Conservation (phyloP, 2,329 filamentous ascomycete genomes). For the Alternaria dauci region DNA sequence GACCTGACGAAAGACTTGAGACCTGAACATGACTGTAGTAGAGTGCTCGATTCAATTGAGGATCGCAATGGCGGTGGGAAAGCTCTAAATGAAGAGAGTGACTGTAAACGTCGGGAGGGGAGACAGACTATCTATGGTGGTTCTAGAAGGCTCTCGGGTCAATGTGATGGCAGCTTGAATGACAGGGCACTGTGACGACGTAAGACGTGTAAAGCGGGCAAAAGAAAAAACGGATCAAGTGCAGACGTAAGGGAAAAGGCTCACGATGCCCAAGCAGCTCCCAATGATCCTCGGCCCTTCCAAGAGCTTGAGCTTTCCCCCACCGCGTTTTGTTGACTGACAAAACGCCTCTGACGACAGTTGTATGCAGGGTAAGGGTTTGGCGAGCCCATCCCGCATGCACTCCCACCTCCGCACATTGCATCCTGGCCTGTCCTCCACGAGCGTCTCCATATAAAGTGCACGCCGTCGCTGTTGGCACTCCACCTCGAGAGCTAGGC, state of each 20-base stretch:
- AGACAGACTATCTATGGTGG: not conserved
- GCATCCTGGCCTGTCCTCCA: constrained; percentile 13
- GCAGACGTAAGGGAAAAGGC: constrained; percentile 9
- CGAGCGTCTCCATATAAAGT: constrained; percentile 32
- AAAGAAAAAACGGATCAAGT: constrained; percentile 4
- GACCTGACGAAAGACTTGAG: constrained; percentile 43
- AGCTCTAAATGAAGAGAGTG: constrained; percentile 12
- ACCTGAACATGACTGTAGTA: constrained; percentile 44
- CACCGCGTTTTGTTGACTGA: constrained; percentile 26
- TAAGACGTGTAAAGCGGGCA: constrained; percentile 3
- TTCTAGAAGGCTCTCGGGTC: constrained; percentile 8
- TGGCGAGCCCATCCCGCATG: constrained; percentile 24
- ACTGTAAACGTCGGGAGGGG: constrained; percentile 1
- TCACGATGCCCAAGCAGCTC: constrained; percentile 19
- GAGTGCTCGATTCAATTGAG: constrained; percentile 5
- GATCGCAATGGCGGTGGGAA: not conserved
- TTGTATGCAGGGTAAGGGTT: constrained; percentile 32
- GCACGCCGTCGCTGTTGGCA: constrained; percentile 23
- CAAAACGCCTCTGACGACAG: constrained; percentile 36
- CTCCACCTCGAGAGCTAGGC: constrained; percentile 27
- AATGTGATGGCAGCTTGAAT: constrained; percentile 2
- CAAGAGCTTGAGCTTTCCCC: constrained; percentile 25
- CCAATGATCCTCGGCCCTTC: constrained; percentile 20
- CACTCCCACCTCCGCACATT: constrained; percentile 18
- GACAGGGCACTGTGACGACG: constrained; percentile 24